These are phyloP conservation scores for Knoxia roxburghii DNA, from an alignment of 257 asterid species.

Conservation along the genomic window DNA sequence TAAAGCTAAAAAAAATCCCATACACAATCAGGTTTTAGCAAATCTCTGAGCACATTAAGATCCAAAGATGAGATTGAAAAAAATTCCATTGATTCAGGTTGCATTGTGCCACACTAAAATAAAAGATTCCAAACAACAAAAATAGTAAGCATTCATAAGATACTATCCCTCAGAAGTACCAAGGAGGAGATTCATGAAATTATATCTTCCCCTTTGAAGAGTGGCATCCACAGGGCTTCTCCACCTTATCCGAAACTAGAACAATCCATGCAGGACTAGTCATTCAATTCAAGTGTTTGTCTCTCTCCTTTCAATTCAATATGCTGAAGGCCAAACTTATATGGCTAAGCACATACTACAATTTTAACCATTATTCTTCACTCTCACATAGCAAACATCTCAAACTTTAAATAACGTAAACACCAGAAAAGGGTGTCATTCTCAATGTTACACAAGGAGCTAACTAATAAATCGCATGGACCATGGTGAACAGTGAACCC, in stretches of 20 bases:
- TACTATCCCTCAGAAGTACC: no score
- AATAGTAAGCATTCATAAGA: no score
- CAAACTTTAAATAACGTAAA: neutral
- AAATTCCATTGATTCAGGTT: neutral
- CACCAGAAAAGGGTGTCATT: neutral
- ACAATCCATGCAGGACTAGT: no score
- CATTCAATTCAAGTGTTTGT: neutral
- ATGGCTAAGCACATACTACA: neutral
- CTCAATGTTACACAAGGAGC: neutral
- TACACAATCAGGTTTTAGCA: neutral
- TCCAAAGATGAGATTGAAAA: neutral
- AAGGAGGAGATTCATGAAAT: no score
- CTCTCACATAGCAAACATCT: neutral
- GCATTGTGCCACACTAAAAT: no score
- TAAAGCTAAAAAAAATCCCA: neutral
- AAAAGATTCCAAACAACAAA: no score
- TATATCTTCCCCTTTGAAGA: no score
- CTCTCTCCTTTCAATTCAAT: neutral
- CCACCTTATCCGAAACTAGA: no score
- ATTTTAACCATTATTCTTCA: neutral
- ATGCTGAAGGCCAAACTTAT: neutral
- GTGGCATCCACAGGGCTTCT: no score
- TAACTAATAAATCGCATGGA: neutral
- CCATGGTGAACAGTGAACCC: neutral
- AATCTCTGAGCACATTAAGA: neutral